These are phyloP conservation scores for Tricholoma matsutake DNA, from an alignment of 768 basidiomycete genomes.

Conservation along the genomic window DNA sequence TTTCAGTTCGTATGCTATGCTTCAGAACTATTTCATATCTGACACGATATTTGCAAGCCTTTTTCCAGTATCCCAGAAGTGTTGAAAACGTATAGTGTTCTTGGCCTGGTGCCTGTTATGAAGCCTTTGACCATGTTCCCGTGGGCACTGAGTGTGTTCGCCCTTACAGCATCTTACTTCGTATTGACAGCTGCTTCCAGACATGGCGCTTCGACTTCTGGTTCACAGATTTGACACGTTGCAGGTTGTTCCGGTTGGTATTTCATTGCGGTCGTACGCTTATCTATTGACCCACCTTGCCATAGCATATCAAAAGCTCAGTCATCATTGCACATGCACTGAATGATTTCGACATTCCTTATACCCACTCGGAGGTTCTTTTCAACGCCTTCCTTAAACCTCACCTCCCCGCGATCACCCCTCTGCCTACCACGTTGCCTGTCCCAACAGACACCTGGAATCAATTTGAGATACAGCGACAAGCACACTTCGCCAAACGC, in stretches of 20 bases:
- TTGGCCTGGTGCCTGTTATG: constrained; percentile 68
- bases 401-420: constrained; percentile 46
- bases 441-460: constrained; percentile 41
- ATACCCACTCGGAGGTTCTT: constrained; percentile 67
- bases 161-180: background rate
- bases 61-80: constrained; percentile 63
- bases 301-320: constrained; percentile 61
- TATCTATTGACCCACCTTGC: background rate
- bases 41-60: constrained; percentile 46
- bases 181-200: constrained; percentile 11
- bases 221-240: constrained; percentile 62
- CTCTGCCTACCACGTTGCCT: constrained; percentile 25
- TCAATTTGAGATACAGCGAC: constrained; percentile 35
- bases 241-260: constrained; percentile 54
- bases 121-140: constrained; percentile 70
- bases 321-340: constrained; percentile 75
- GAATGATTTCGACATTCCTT: constrained; percentile 78
- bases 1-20: constrained; percentile 33
- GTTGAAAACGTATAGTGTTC: constrained; percentile 65
- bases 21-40: constrained; percentile 31
- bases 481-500: constrained; percentile 39
- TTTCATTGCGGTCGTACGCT: background rate
- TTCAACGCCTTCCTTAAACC: constrained; percentile 72
- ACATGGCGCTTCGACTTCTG: constrained; percentile 37
- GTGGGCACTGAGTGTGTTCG: constrained; percentile 51